Conservation (phyloP, 306 rosid genomes). For the Chamaecrista fasciculata region DNA sequence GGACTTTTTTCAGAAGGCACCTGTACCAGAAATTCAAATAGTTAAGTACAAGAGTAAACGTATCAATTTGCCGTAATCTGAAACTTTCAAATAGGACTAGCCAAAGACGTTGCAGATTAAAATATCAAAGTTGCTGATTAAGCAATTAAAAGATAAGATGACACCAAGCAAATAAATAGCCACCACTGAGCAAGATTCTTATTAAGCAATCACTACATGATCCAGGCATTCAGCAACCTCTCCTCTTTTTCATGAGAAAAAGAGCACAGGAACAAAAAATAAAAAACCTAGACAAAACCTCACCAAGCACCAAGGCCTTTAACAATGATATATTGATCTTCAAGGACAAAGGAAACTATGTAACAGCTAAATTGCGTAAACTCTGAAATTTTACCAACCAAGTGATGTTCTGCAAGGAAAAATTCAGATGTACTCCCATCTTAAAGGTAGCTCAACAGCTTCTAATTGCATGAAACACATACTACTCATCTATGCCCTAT, state of each 20-base stretch:
- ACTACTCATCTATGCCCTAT: not conserved
- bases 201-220: not conserved
- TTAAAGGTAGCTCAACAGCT: not conserved
- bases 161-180: conserved; percentile 3
- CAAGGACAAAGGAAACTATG: conserved; percentile 8
- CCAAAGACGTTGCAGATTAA: not conserved
- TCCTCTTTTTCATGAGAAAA: not conserved
- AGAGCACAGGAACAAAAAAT: not conserved
- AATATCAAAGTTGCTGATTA: not conserved
- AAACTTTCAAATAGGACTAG: conserved; percentile 7
- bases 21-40: conserved; percentile 45
- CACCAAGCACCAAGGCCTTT: not conserved
- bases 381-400: not conserved
- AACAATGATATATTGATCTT: conserved; percentile 8
- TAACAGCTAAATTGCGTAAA: not conserved
- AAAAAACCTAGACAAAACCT: not conserved
- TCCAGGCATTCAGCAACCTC: conserved; percentile 7
- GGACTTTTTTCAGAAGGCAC: conserved; percentile 50
- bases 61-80: not conserved
- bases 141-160: conserved; percentile 17
- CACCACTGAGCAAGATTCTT: not conserved
- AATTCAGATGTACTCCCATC: not conserved
- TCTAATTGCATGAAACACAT: conserved; percentile 3
- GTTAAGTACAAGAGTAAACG: conserved; percentile 27
- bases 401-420: not conserved